Evolutionary conservation across 345 rosid genomes (phyloP).

Genomic region (Eucalyptus coolabah): DNA sequence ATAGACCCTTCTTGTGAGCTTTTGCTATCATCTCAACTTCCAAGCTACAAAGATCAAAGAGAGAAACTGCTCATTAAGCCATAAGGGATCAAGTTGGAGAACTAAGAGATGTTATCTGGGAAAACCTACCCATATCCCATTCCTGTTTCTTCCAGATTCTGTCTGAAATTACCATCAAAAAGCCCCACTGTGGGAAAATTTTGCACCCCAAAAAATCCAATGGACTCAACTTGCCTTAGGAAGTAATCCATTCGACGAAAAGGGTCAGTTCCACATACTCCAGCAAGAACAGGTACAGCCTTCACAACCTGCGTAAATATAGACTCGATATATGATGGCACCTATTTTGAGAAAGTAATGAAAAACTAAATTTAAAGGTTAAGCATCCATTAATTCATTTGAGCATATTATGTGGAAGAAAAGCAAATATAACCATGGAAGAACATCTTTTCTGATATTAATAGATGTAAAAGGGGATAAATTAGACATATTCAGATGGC

Average conservation of each 20-base stretch:
- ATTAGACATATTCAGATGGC: not conserved
- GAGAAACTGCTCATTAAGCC: not conserved
- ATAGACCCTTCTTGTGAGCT: constrained; percentile 79
- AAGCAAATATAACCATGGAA: not conserved
- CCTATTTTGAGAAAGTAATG: not conserved
- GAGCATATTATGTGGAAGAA: not conserved
- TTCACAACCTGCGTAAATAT: constrained; percentile 46
- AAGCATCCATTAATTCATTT: not conserved
- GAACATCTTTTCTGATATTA: not conserved
- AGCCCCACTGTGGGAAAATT: constrained; percentile 97
- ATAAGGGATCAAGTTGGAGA: not conserved
- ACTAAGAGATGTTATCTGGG: not conserved
- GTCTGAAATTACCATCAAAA: constrained; percentile 88
- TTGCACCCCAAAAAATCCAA: constrained; percentile 87
- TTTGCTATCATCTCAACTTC: constrained; percentile 85
- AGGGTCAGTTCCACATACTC: constrained; percentile 93
- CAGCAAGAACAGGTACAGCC: constrained; percentile 88
- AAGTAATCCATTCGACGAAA: constrained; percentile 84
- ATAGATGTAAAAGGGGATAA: not conserved
- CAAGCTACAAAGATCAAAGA: constrained; percentile 19
- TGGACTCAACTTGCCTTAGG: constrained; percentile 75
- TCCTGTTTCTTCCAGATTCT: constrained; percentile 95
- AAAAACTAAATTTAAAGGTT: not conserved
- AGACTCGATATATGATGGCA: not conserved
- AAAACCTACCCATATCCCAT: constrained; percentile 85